These are phyloP conservation scores for Cercospora nicotianae DNA, from an alignment of 2,329 filamentous ascomycete species.

Conservation along the genomic window DNA sequence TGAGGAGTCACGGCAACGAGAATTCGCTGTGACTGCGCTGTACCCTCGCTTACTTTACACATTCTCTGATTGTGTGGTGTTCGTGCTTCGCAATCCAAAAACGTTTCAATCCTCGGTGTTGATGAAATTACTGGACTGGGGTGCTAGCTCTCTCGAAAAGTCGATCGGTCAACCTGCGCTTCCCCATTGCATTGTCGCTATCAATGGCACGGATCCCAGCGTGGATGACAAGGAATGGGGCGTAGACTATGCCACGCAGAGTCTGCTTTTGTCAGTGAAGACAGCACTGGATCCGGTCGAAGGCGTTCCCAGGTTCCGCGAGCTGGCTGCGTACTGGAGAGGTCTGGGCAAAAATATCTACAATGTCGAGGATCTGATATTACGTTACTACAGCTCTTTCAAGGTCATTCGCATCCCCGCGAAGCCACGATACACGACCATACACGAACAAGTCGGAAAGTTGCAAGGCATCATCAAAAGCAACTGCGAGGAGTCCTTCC, in stretches of 20 bases:
- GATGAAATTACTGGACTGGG: slow-evolving; percentile 52
- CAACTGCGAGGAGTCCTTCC: slow-evolving; percentile 45
- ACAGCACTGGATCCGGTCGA: slow-evolving; percentile 36
- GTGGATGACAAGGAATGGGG: slow-evolving; percentile 40
- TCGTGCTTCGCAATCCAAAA: slow-evolving; percentile 44
- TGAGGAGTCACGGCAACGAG: slow-evolving; percentile 36
- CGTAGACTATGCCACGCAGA: slow-evolving; percentile 38
- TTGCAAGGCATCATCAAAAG: slow-evolving; percentile 47
- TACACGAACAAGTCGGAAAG: slow-evolving; percentile 51
- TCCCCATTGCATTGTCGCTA: slow-evolving; percentile 56
- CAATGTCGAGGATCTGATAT: slow-evolving; percentile 50
- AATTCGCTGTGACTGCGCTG: slow-evolving; percentile 43
- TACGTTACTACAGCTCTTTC: slow-evolving; percentile 54
- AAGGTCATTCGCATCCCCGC: slow-evolving; percentile 51
- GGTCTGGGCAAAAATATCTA: slow-evolving; percentile 45
- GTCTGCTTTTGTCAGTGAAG: slow-evolving; percentile 36
- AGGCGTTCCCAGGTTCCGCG: slow-evolving; percentile 38
- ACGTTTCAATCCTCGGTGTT: slow-evolving; percentile 41
- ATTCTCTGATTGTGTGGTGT: slow-evolving; percentile 48
- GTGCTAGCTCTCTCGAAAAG: slow-evolving; percentile 53
- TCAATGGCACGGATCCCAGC: slow-evolving; percentile 41
- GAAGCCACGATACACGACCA: slow-evolving; percentile 48
- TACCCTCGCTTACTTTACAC: slow-evolving; percentile 47
- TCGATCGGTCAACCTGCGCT: slow-evolving; percentile 57
- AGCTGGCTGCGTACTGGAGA: slow-evolving; percentile 48